phyloP scores from a whole-genome alignment of 805 yeast genomes.

The Saturnispora gosingensis region DNA sequence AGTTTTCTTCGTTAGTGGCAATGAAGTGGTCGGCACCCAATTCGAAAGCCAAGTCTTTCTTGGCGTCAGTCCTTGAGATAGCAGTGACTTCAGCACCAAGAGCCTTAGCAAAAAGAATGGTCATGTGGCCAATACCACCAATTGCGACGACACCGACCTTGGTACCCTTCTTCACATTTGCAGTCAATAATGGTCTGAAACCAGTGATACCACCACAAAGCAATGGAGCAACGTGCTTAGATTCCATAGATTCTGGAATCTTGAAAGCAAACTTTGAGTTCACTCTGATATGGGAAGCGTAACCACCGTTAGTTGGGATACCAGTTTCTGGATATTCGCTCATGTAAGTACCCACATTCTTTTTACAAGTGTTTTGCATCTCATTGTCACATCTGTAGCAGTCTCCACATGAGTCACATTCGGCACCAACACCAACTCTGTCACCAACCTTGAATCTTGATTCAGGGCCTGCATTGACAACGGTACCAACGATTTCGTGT shows the following conservation, averaged over 20 bases:
- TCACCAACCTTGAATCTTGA: constrained; percentile 35
- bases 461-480: constrained; percentile 30
- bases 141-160: constrained; percentile 42
- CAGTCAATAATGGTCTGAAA: constrained; percentile 36
- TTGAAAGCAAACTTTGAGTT: constrained; percentile 37
- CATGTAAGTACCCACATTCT: constrained; percentile 43
- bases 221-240: constrained; percentile 41
- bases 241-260: constrained; percentile 38
- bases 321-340: constrained; percentile 36
- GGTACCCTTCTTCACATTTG: constrained; percentile 40
- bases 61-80: constrained; percentile 40
- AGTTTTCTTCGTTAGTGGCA: constrained; percentile 43
- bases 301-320: constrained; percentile 39
- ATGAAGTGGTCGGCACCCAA: constrained; percentile 47
- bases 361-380: constrained; percentile 41
- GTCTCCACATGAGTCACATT: constrained; percentile 29
- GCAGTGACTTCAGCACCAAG: constrained; percentile 53
- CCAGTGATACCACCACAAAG: constrained; percentile 51
- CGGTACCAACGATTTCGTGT: constrained; percentile 39
- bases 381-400: constrained; percentile 32
- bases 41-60: constrained; percentile 38
- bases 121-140: constrained; percentile 41
- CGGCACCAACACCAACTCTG: constrained; percentile 45
- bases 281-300: constrained; percentile 38
- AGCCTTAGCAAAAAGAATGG: constrained; percentile 45